Evolutionary conservation across 192 early-diverging fungal species (phyloP).

Genomic region (Pecoramyces ruminantium): DNA sequence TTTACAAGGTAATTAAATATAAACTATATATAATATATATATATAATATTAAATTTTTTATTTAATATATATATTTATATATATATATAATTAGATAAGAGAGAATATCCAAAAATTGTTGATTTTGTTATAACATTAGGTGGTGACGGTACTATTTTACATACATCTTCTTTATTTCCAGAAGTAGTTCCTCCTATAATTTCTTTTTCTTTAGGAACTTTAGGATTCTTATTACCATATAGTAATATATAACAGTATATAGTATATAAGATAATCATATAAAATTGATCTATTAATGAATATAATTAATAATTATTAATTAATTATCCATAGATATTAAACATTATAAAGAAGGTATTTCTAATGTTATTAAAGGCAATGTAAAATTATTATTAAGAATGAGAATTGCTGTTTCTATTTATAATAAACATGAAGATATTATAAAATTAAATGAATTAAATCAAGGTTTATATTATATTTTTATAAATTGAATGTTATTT

Average conservation of each 20-base stretch:
- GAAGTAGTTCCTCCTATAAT: conserved; percentile 66
- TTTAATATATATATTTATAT: not conserved
- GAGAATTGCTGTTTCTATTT: conserved; percentile 53
- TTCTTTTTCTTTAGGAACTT: conserved; percentile 81
- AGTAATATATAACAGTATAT: conserved; percentile 14
- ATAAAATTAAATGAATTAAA: conserved; percentile 26
- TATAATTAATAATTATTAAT: too few relatives aligned
- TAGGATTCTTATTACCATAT: conserved; percentile 82
- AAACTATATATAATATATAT: too few relatives aligned
- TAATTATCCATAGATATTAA: conserved; percentile 56
- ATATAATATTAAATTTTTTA: not conserved
- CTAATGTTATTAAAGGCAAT: conserved; percentile 39
- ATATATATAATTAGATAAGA: not conserved
- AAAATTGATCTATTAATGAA: not conserved
- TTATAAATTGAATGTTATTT: too few relatives aligned
- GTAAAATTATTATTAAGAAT: conserved; percentile 58
- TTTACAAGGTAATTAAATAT: conserved; percentile 15
- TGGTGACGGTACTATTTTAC: conserved; percentile 82
- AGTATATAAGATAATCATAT: not conserved
- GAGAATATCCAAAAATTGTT: conserved; percentile 43
- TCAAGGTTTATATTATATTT: conserved; percentile 15
- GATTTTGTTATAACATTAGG: conserved; percentile 87
- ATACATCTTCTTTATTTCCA: conserved; percentile 65
- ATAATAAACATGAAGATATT: conserved; percentile 26
- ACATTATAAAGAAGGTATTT: conserved; percentile 37